Conservation (phyloP, 2,329 filamentous ascomycete genomes). For the Triangularia setosa region DNA sequence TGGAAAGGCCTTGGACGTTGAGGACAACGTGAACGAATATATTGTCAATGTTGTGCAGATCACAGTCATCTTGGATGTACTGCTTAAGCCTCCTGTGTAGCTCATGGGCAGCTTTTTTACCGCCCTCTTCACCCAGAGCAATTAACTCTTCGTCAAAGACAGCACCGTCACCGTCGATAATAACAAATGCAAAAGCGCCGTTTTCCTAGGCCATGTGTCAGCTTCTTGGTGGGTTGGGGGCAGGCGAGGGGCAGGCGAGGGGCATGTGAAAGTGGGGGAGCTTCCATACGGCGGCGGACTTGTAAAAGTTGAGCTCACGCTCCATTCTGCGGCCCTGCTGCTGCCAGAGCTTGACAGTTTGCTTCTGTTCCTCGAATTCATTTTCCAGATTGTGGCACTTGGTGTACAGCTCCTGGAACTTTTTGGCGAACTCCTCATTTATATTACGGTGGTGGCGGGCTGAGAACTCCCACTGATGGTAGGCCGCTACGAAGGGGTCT, state of each 20-base stretch:
- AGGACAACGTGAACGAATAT: constrained; percentile 34
- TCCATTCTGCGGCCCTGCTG: constrained; percentile 19
- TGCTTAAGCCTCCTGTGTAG: constrained; percentile 20
- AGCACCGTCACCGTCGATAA: constrained; percentile 36
- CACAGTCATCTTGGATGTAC: constrained; percentile 26
- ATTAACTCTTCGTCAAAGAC: constrained; percentile 34
- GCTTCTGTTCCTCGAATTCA: constrained; percentile 22
- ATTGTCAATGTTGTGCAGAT: constrained; percentile 28
- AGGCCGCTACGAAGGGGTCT: constrained; percentile 9
- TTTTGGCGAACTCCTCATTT: constrained; percentile 8
- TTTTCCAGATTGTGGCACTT: constrained; percentile 16
- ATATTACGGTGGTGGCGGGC: constrained; percentile 1
- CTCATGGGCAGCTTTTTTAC: constrained; percentile 31
- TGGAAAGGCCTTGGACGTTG: constrained; percentile 33
- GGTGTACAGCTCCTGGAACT: constrained; percentile 14
- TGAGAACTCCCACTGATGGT: constrained; percentile 10
- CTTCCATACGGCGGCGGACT: constrained; percentile 11
- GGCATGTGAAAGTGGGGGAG: background rate
- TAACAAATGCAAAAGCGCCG: constrained; percentile 32
- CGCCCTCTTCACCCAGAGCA: constrained; percentile 31
- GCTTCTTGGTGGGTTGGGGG: background rate
- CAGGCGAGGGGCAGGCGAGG: background rate
- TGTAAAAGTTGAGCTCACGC: constrained; percentile 20
- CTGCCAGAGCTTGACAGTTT: constrained; percentile 22
- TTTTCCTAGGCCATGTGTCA: constrained; percentile 28